A percentile compares a stretch with the other conserved stretches of the same genome.
Conservation (phyloP, 108 stramenopile species). For the Fragilariopsis cylindrus region DNA sequence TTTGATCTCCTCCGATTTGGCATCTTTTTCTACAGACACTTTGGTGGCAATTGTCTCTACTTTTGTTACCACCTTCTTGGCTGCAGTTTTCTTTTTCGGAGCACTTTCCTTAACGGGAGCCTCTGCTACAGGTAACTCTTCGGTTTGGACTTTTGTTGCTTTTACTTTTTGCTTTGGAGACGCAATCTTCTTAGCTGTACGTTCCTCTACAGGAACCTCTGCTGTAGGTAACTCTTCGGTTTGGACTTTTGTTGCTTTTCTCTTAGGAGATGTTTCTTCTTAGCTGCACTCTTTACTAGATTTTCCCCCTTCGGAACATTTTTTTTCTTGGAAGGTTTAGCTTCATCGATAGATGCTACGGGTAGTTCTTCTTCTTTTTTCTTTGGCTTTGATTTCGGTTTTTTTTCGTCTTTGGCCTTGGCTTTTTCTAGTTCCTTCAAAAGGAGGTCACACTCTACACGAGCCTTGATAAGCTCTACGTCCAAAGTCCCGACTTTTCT, state of each 20-base stretch:
- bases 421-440: conserved; percentile 1
- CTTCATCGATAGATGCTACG: conserved; percentile 4
- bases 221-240: neutral
- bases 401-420: conserved; percentile 37
- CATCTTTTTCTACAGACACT: neutral
- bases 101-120: neutral
- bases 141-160: neutral
- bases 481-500: conserved; percentile 25
- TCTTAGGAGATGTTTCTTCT: neutral
- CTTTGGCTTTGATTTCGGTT: neutral
- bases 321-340: conserved; percentile 20
- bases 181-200: conserved; percentile 3
- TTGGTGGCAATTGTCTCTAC: neutral
- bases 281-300: neutral
- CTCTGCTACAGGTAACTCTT: neutral
- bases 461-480: conserved; percentile 50
- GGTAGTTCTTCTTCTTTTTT: conserved; percentile 3
- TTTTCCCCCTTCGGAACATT: neutral
- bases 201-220: neutral
- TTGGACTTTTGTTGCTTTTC: neutral
- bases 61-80: conserved; percentile 24
- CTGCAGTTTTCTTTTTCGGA: conserved; percentile 32
- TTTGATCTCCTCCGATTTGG: neutral
- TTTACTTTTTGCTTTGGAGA: neutral
- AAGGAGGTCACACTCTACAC: conserved; percentile 1